Conservation (phyloP, 345 rosid species). For the Salix purpurea region DNA sequence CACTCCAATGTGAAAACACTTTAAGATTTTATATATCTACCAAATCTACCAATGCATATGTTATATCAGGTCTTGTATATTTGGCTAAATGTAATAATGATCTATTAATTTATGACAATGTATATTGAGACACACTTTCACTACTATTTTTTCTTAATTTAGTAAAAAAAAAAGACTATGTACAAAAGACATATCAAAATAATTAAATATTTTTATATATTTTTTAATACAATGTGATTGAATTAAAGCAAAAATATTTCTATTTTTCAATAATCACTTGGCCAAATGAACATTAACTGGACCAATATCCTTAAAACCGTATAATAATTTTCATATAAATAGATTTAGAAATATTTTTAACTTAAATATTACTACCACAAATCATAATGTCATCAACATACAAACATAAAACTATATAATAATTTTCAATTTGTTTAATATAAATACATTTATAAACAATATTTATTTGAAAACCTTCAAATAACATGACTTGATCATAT, state of each 20-base stretch:
- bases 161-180: neutral
- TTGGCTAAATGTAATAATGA: too few species aligned
- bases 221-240: constrained; percentile 2
- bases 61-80: too few species aligned
- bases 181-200: neutral
- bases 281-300: neutral
- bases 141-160: neutral
- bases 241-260: neutral
- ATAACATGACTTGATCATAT: neutral
- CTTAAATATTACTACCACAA: neutral
- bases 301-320: neutral
- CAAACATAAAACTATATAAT: neutral
- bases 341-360: neutral
- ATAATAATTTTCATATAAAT: neutral
- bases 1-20: neutral
- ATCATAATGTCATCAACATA: too few species aligned
- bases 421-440: neutral
- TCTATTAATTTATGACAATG: neutral
- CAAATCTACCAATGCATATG: neutral
- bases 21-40: neutral
- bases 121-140: neutral
- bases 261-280: neutral
- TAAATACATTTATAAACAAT: neutral
- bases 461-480: too few species aligned
- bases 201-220: neutral